phyloP scores from a whole-genome alignment of 768 basidiomycete species.

The Daedalea quercina region DNA sequence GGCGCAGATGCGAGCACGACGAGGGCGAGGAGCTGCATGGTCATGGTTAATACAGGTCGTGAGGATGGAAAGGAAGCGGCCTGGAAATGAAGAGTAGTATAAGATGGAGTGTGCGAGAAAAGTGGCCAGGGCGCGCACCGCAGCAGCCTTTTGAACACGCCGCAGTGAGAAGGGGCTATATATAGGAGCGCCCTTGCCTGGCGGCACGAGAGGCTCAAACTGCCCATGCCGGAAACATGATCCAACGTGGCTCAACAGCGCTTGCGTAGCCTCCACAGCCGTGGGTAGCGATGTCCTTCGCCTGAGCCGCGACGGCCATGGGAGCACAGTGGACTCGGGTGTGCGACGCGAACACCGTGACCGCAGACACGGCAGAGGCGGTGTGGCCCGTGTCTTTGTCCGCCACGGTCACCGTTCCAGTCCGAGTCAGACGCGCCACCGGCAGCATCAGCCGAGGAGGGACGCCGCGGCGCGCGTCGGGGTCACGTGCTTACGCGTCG shows the following conservation, averaged over 20 bases:
- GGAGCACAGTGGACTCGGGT: neutral
- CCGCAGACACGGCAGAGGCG: no score
- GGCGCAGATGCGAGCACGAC: neutral
- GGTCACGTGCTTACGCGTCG: slow-evolving; percentile 15
- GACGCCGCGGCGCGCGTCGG: neutral
- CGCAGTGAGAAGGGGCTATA: neutral
- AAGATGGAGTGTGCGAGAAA: neutral
- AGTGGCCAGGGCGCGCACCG: neutral
- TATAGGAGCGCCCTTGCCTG: neutral
- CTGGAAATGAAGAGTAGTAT: neutral
- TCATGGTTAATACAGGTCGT: neutral
- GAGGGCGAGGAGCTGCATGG: neutral
- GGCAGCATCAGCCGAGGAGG: no score
- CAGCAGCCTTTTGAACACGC: neutral
- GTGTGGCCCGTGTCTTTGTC: no score
- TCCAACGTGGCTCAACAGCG: no score
- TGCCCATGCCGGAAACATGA: neutral
- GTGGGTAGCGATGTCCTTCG: no score
- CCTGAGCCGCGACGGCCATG: neutral
- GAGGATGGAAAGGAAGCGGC: neutral
- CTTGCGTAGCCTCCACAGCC: no score
- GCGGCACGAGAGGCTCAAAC: neutral
- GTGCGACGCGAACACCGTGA: slow-evolving; percentile 10
- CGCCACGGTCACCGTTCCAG: no score
- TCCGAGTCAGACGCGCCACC: no score